Percentiles rank a stretch among this genome's conserved stretches.
These are phyloP conservation scores for Talaromyces verruculosus DNA, from an alignment of 2,329 filamentous ascomycete genomes.

Conservation along the genomic window DNA sequence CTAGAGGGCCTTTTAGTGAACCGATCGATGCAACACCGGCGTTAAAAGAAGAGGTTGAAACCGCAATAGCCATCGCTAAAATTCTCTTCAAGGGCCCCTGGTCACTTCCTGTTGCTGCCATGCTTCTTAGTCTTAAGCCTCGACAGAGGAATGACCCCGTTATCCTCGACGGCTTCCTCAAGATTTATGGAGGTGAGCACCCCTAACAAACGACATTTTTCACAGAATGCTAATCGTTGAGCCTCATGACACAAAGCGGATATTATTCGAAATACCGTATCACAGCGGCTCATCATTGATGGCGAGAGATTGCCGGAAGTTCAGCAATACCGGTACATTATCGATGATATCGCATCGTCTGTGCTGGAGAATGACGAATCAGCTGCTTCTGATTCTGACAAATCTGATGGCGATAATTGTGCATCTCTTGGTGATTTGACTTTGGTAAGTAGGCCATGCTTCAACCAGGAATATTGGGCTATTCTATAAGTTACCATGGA, in stretches of 20 bases:
- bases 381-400: not conserved
- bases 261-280: not conserved
- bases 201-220: not conserved
- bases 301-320: not conserved
- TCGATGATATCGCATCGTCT: not conserved
- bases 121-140: conserved; percentile 1
- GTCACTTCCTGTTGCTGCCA: not conserved
- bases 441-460: not conserved
- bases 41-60: not conserved
- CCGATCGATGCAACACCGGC: too few relatives aligned
- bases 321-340: not conserved
- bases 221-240: not conserved
- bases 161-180: not conserved
- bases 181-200: not conserved
- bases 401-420: not conserved
- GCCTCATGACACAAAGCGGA: not conserved
- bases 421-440: not conserved
- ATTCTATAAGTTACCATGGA: too few relatives aligned
- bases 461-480: too few relatives aligned
- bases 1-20: too few relatives aligned
- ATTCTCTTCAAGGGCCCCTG: not conserved
- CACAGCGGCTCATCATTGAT: not conserved
- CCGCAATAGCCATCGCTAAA: not conserved
- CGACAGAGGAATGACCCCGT: not conserved
- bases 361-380: not conserved